A percentile compares a stretch with the other conserved stretches of the same genome.
Evolutionary conservation across 805 yeast genomes (phyloP).

Genomic region (Candida nitratophila): DNA sequence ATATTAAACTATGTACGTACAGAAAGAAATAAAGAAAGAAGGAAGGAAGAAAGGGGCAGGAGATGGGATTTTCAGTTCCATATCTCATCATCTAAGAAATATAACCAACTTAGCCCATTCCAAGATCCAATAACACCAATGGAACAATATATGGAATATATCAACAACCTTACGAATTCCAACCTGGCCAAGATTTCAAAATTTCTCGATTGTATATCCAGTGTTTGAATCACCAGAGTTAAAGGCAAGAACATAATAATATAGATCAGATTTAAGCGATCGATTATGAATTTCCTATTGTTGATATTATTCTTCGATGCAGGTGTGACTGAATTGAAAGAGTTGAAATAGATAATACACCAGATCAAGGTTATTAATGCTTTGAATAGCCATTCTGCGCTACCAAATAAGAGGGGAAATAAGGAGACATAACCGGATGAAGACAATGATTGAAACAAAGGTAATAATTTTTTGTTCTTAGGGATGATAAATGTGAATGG

Average conservation of each 20-base stretch:
- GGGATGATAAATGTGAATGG: slow-evolving; percentile 78
- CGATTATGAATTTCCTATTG: slow-evolving; percentile 51
- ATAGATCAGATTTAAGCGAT: slow-evolving; percentile 62
- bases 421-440: slow-evolving; percentile 81
- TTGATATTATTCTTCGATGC: slow-evolving; percentile 29
- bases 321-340: slow-evolving; percentile 62
- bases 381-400: slow-evolving; percentile 76
- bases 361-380: slow-evolving; percentile 73
- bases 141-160: slow-evolving; percentile 79
- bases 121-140: slow-evolving; percentile 81
- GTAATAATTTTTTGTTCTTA: slow-evolving; percentile 62
- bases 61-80: too few species aligned
- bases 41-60: too few species aligned
- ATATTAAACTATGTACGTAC: background rate
- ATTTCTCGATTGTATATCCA: slow-evolving; percentile 51
- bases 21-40: background rate
- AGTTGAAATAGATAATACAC: slow-evolving; percentile 70
- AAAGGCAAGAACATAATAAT: slow-evolving; percentile 61
- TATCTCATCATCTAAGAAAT: slow-evolving; percentile 71
- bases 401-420: slow-evolving; percentile 78
- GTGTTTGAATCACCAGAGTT: slow-evolving; percentile 34
- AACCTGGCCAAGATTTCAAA: slow-evolving; percentile 47
- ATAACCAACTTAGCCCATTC: slow-evolving; percentile 85
- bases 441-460: slow-evolving; percentile 63
- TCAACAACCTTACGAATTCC: slow-evolving; percentile 75